phyloP scores from a whole-genome alignment of 2,329 filamentous ascomycete species.

The Penicillium decumbens region DNA sequence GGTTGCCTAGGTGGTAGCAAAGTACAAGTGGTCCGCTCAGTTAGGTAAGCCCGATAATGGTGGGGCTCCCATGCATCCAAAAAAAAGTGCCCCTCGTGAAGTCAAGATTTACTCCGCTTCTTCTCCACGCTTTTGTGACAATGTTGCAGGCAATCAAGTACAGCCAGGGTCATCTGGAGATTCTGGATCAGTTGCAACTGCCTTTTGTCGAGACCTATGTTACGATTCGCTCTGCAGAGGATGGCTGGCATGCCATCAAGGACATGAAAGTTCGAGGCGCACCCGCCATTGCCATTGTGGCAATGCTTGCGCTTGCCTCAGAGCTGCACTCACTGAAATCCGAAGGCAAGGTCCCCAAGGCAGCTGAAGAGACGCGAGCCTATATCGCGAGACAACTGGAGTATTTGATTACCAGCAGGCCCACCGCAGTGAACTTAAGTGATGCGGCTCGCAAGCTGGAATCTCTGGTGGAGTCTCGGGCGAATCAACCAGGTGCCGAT shows the following conservation, averaged over 20 bases:
- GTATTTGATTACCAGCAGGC: conserved; percentile 82
- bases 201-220: conserved; percentile 58
- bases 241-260: conserved; percentile 63
- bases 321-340: conserved; percentile 58
- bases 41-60: background rate
- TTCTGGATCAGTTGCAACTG: conserved; percentile 60
- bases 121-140: background rate
- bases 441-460: conserved; percentile 84
- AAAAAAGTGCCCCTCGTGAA: background rate
- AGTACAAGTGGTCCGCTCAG: background rate
- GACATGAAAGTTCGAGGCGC: conserved; percentile 67
- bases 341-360: conserved; percentile 41
- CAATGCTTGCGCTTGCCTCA: conserved; percentile 78
- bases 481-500: conserved; percentile 31
- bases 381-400: conserved; percentile 74
- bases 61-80: background rate
- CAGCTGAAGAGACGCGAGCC: conserved; percentile 58
- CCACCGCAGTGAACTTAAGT: conserved; percentile 89
- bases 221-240: conserved; percentile 50
- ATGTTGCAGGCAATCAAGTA: conserved; percentile 62
- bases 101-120: background rate
- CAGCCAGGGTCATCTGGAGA: conserved; percentile 51
- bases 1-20: background rate
- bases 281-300: conserved; percentile 97
- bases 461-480: conserved; percentile 52